Percentiles rank a stretch among this genome's conserved stretches.
phyloP scores from a whole-genome alignment of 2,329 filamentous ascomycete species.

The Hypocrella siamensis region DNA sequence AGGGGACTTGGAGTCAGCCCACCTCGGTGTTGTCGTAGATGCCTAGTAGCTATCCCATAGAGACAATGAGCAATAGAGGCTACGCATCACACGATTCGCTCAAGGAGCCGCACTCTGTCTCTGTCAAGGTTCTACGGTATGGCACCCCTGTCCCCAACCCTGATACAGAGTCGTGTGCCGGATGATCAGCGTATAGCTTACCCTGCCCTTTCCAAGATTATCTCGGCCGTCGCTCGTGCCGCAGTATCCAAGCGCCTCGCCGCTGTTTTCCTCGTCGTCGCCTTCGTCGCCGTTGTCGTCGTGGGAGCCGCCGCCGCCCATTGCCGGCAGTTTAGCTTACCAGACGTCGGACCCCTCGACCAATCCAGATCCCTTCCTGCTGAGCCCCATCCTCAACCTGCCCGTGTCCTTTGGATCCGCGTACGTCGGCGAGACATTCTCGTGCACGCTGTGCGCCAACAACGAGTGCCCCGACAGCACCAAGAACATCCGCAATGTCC shows the following conservation, averaged over 20 bases:
- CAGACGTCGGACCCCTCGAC: constrained; percentile 21
- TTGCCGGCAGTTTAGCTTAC: constrained; percentile 56
- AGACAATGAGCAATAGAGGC: constrained; percentile 42
- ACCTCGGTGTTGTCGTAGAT: too few species aligned
- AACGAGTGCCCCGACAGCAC: constrained; percentile 42
- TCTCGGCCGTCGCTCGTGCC: constrained; percentile 65
- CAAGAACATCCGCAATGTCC: constrained; percentile 55
- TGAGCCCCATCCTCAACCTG: constrained; percentile 58
- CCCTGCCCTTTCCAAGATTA: too few species aligned
- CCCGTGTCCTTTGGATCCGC: constrained; percentile 86
- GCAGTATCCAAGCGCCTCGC: constrained; percentile 47
- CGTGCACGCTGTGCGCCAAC: constrained; percentile 90
- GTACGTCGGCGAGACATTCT: constrained; percentile 90
- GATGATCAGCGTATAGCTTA: too few species aligned
- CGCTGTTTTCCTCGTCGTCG: constrained; percentile 3
- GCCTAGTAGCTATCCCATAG: too few species aligned
- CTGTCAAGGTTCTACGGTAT: constrained; percentile 60
- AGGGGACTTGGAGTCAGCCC: too few species aligned
- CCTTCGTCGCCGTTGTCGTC: constrained; percentile 20
- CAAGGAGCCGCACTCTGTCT: constrained; percentile 67
- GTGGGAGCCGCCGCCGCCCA: constrained; percentile 18
- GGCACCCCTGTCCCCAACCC: not conserved
- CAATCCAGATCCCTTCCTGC: constrained; percentile 39
- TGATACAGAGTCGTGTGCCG: too few species aligned
- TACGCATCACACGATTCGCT: constrained; percentile 39